Conservation (phyloP, 257 asterid genomes). For the Buddleja alternifolia region DNA sequence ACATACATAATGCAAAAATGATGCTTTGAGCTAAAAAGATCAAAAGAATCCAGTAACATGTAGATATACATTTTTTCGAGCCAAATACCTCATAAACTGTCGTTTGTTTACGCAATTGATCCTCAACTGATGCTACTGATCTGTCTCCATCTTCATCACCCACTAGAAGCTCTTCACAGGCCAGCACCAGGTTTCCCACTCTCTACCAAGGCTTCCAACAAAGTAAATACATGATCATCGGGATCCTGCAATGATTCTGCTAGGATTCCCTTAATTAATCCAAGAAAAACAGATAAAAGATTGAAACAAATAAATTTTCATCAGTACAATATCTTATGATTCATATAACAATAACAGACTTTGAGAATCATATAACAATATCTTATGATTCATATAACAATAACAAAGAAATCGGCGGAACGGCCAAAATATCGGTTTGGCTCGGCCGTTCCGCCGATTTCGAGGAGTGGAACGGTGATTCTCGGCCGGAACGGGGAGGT, state of each 20-base stretch:
- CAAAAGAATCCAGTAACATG: not conserved
- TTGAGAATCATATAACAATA: not conserved
- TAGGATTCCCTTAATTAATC: constrained; percentile 73
- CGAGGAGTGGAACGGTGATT: too few relatives aligned
- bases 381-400: not conserved
- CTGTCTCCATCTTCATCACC: constrained; percentile 89
- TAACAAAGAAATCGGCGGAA: too few relatives aligned
- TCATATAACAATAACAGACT: not conserved
- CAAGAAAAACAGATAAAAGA: constrained; percentile 15
- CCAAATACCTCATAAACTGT: constrained; percentile 81
- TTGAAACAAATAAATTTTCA: constrained; percentile 14
- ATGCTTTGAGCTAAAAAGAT: not conserved
- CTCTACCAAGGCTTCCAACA: constrained; percentile 73
- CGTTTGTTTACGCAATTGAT: constrained; percentile 92
- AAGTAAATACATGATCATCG: constrained; percentile 55
- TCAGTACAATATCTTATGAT: not conserved
- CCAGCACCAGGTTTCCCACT: constrained; percentile 59
- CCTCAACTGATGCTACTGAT: constrained; percentile 91
- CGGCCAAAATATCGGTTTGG: too few relatives aligned
- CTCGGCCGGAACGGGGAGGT: too few relatives aligned
- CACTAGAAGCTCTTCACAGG: constrained; percentile 73
- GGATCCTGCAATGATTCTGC: constrained; percentile 65
- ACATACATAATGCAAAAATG: not conserved
- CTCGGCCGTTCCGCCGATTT: too few relatives aligned
- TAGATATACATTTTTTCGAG: not conserved